Evolutionary conservation across 768 basidiomycete genomes (phyloP), one percentile per base, ranked within the genome.

Genomic region (Strobilomyces confusus): DNA sequence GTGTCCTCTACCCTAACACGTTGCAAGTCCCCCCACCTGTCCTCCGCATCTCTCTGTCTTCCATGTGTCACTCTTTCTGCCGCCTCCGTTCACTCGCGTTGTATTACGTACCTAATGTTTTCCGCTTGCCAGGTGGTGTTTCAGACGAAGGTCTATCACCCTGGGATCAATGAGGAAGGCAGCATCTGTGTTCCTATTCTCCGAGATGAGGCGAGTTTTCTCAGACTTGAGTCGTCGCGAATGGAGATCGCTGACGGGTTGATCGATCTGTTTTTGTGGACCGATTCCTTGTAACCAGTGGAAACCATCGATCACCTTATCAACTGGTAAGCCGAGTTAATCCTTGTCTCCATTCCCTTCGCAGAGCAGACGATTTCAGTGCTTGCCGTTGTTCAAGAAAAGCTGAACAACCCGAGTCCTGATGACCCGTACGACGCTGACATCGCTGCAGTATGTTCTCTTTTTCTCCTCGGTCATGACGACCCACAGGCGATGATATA

Each of bases 341-440:
- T 17, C 14, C 19, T 20, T 29, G 34, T 26, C 40, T 42, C 11
- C 17, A 19, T 55, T 38, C 20, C 42, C 22, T 45, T 54, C 33
- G 57, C 49, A 46, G 63, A 52, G 48, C 22, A 47, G 51, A 40
- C 40, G 22, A 52, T 59, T 52, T 51, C 52, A 93, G 91, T 93
- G 1, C 78, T 93, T 19, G 74, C 76, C 23, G 81, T 83, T 44
- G 82, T 93, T 54, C 85, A 88, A 67, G 89, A 92, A 65, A 93
- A 93, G 71, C 64, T 93, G 47, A 92, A 92, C 67, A 90, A 92
- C 67, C 91, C 91, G 17, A 89, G 86, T 65, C 77, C 89, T 17
- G 91, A 93, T 62, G 91, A 93, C 65, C 91, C 91, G 1, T 93
- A 90, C 62, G 88, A 92, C 63, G 87, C 91, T 26, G 89, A 92